Evolutionary conservation across 116 monocot species (phyloP), one percentile per base, ranked within the genome.

Genomic region (Zostera marina): DNA sequence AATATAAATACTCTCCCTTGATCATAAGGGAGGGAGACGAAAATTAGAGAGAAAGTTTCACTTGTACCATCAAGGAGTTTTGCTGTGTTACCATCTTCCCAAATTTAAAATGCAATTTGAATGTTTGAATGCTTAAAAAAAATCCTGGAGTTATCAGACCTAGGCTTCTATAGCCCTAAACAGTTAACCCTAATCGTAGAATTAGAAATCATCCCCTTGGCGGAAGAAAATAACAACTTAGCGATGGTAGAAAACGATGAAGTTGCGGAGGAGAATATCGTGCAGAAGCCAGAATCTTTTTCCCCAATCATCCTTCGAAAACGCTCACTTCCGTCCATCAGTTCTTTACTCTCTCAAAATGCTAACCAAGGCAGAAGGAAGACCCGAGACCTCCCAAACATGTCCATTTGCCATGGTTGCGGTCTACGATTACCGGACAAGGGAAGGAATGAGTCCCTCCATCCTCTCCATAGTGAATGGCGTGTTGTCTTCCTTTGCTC

Each of bases 401-500:
- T 74, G 56, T 47, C 43, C 59, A 60, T 60, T 47, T 81, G 81
- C 60, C 73, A 76, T 63, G 19, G 58, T 53, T 81, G 81, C 41
- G 67, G 73, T 44, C 62, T 63, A 58, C 38, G 61, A 10, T 59
- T 49, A 49, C 57, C 56, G 46, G 52, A 47, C 59, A 65, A 53
- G 17, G 47, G 48, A 22, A 11, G 38, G 32, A 21, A 42, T 4
- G 53, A 52, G 20, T 22, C 14, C 42, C 69, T 78, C 58, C 53
- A 19, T 41, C 20, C 55, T 46, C 74, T 82, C 53, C 20, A 42
- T 8, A 78, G 78, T 59, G 62, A 65, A 11, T 82, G 82, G 78
- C 68, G 82, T 7, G 38, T 82, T 48, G 62, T 69, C 42, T 68
- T 82, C 47, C 72, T 82, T 54, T 82, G 82, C 70, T 16, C 47